phyloP scores from a whole-genome alignment of 352 stramenopile genomes.

The Phytopythium delawarense region DNA sequence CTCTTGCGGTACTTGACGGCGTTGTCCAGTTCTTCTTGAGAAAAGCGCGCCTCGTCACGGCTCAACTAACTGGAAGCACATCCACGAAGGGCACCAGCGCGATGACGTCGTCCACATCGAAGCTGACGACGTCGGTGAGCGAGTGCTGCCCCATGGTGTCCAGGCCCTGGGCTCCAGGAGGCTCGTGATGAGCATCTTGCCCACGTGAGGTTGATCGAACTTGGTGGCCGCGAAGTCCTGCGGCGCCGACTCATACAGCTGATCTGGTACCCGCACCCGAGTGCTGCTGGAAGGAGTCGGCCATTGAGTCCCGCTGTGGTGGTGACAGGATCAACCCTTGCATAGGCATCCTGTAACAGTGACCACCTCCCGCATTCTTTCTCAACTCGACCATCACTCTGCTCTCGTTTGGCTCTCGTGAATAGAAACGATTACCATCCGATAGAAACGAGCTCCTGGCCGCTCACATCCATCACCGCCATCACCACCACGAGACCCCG shows the following conservation, averaged over 20 bases:
- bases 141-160: constrained; percentile 61
- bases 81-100: constrained; percentile 61
- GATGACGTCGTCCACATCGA: constrained; percentile 78
- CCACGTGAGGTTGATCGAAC: constrained; percentile 62
- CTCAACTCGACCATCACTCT: no score
- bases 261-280: constrained; percentile 60
- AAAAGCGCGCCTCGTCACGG: constrained; percentile 74
- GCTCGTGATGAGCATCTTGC: constrained; percentile 73
- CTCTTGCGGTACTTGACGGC: constrained; percentile 76
- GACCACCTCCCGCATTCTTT: no score
- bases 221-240: constrained; percentile 48
- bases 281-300: constrained; percentile 50
- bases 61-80: constrained; percentile 77
- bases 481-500: neutral
- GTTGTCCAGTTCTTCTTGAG: constrained; percentile 72
- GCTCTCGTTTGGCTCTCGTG: no score
- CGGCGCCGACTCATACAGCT: constrained; percentile 53
- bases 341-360: no score
- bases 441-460: no score
- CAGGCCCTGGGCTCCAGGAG: constrained; percentile 22
- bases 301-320: no score
- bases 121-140: constrained; percentile 77
- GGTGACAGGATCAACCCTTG: no score
- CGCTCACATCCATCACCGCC: no score
- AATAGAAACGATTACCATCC: no score